Conservation (phyloP, 371 early-diverging fungal species). For the Apophysomyces sp. region DNA sequence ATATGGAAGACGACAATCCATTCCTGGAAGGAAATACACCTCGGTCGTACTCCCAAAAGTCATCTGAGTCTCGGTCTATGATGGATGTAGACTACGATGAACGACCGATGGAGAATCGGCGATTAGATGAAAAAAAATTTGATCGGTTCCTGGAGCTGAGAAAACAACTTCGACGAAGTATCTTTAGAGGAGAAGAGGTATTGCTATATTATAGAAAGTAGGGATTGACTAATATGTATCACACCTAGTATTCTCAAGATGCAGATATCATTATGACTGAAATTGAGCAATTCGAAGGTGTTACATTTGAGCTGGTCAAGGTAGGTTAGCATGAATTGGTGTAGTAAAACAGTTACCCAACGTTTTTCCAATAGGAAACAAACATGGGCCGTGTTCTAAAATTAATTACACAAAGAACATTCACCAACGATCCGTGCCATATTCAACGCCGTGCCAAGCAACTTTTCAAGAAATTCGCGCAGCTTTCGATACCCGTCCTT, state of each 20-base stretch:
- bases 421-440: slow-evolving; percentile 32
- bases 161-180: slow-evolving; percentile 34
- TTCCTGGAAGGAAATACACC: background rate
- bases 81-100: slow-evolving; percentile 10
- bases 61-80: background rate
- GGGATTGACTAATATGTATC: background rate
- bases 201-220: background rate
- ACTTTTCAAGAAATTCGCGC: slow-evolving; percentile 33
- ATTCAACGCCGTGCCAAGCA: slow-evolving; percentile 28
- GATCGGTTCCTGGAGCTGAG: slow-evolving; percentile 27
- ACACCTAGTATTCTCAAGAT: slow-evolving; percentile 26
- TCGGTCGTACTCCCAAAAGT: background rate
- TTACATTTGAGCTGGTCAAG: slow-evolving; percentile 45
- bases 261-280: slow-evolving; percentile 39
- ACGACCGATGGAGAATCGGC: background rate
- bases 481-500: slow-evolving; percentile 35
- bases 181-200: slow-evolving; percentile 44
- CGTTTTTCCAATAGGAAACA: slow-evolving; percentile 33
- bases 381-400: slow-evolving; percentile 50
- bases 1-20: slow-evolving; percentile 8
- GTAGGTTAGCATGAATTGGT: slow-evolving; percentile 10
- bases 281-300: slow-evolving; percentile 40
- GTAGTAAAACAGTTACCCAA: background rate
- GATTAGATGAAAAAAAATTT: slow-evolving; percentile 9
- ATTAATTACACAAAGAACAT: slow-evolving; percentile 32